Conservation (phyloP, 1,139 yeast genomes). For the Pichia inconspicua region DNA sequence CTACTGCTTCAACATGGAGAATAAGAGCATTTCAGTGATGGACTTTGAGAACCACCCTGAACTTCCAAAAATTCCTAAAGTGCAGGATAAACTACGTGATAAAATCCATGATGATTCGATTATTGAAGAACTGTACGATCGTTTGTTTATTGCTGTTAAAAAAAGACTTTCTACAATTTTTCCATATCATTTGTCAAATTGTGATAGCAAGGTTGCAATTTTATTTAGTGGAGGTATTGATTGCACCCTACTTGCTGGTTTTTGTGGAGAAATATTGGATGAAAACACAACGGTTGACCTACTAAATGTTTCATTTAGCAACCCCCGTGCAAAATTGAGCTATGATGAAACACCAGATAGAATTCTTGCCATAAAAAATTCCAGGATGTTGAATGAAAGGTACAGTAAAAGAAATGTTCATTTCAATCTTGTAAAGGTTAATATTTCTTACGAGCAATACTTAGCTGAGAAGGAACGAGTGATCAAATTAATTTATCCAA, state of each 20-base stretch:
- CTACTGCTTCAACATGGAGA: constrained; percentile 34
- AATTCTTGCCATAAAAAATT: constrained; percentile 56
- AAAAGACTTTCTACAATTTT: constrained; percentile 51
- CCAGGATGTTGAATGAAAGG: constrained; percentile 38
- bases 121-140: constrained; percentile 22
- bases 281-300: constrained; percentile 45
- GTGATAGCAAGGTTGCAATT: constrained; percentile 42
- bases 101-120: constrained; percentile 7
- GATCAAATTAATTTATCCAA: constrained; percentile 65
- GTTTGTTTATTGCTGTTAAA: constrained; percentile 36
- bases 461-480: constrained; percentile 45
- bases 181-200: constrained; percentile 36
- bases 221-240: constrained; percentile 93
- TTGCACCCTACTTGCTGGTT: constrained; percentile 67
- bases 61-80: constrained; percentile 13
- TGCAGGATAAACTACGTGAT: constrained; percentile 4
- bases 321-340: constrained; percentile 64
- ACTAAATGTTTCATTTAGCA: constrained; percentile 92
- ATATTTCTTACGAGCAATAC: constrained; percentile 67
- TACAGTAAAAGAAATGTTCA: constrained; percentile 29
- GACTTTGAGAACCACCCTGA: constrained; percentile 18
- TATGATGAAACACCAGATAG: constrained; percentile 78
- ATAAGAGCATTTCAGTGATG: background rate
- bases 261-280: constrained; percentile 25
- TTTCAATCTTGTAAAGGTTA: constrained; percentile 54